Evolutionary conservation across 108 stramenopile species (phyloP).

Genomic region (Licmophora abbreviata): DNA sequence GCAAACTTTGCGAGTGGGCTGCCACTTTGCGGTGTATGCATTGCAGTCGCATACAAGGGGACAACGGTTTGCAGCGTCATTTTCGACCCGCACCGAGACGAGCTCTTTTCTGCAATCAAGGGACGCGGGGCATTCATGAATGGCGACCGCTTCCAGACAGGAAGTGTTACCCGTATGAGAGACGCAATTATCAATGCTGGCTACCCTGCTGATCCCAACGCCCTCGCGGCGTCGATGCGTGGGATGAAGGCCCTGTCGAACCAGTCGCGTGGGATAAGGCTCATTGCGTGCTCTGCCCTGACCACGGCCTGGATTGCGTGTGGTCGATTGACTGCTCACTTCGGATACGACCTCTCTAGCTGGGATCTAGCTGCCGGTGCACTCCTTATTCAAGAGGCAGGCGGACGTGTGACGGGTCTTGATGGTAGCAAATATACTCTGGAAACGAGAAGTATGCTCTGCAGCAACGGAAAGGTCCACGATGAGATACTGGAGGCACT

Average conservation of each 20-base stretch:
- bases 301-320: conserved; percentile 85
- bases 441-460: conserved; percentile 47
- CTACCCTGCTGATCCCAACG: conserved; percentile 54
- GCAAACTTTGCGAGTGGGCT: conserved; percentile 30
- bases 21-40: conserved; percentile 50
- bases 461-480: conserved; percentile 50
- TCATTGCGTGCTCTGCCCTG: conserved; percentile 78
- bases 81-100: conserved; percentile 66
- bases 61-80: conserved; percentile 63
- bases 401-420: conserved; percentile 68
- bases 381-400: conserved; percentile 82
- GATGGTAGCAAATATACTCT: conserved; percentile 37
- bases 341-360: conserved; percentile 71
- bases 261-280: conserved; percentile 60
- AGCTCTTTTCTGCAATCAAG: conserved; percentile 63
- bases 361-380: conserved; percentile 89
- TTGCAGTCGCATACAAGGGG: conserved; percentile 35
- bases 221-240: conserved; percentile 43
- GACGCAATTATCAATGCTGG: conserved; percentile 55
- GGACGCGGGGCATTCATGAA: conserved; percentile 65
- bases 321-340: conserved; percentile 73
- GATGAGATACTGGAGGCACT: conserved; percentile 34
- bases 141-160: conserved; percentile 37
- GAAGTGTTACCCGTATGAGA: conserved; percentile 12
- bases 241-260: conserved; percentile 68